These are phyloP conservation scores for Silene coronaria DNA, from an alignment of 179 eudicot genomes.

Conservation along the genomic window DNA sequence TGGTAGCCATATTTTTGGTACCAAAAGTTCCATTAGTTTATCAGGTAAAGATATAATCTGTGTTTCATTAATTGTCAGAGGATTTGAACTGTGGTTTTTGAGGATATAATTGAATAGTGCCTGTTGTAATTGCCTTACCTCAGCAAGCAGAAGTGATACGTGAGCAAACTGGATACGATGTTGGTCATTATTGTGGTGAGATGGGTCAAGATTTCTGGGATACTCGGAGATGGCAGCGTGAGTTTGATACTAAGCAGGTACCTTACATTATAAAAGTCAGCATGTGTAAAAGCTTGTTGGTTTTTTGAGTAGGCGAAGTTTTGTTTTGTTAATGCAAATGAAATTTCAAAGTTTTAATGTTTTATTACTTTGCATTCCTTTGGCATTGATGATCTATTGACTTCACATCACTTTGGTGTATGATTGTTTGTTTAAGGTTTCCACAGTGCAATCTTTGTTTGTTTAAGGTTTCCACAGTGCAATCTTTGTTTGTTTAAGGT, in stretches of 20 bases:
- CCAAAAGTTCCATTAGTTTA: slow-evolving; percentile 97
- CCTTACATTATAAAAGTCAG: not conserved
- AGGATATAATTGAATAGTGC: slow-evolving; percentile 3
- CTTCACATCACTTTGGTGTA: not conserved
- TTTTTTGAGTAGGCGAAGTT: slow-evolving; percentile 3
- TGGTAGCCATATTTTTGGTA: slow-evolving; percentile 85
- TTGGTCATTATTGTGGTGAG: slow-evolving; percentile 99
- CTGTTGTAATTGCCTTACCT: slow-evolving; percentile 15
- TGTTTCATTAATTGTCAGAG: not conserved
- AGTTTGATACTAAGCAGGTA: slow-evolving; percentile 94
- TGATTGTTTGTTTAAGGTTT: not conserved
- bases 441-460: not conserved
- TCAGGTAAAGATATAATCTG: slow-evolving; percentile 51
- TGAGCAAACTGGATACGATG: slow-evolving; percentile 76
- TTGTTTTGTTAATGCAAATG: not conserved
- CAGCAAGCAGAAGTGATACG: slow-evolving; percentile 99
- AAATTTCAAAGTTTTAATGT: not conserved
- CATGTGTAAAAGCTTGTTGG: not conserved
- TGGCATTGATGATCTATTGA: not conserved
- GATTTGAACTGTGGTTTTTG: not conserved
- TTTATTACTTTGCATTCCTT: not conserved
- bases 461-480: not conserved
- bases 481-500: not conserved
- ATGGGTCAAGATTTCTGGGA: slow-evolving; percentile 99
- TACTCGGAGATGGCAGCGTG: slow-evolving; percentile 90